Conservation (phyloP, 257 asterid species). For the Thymus quinquecostatus region DNA sequence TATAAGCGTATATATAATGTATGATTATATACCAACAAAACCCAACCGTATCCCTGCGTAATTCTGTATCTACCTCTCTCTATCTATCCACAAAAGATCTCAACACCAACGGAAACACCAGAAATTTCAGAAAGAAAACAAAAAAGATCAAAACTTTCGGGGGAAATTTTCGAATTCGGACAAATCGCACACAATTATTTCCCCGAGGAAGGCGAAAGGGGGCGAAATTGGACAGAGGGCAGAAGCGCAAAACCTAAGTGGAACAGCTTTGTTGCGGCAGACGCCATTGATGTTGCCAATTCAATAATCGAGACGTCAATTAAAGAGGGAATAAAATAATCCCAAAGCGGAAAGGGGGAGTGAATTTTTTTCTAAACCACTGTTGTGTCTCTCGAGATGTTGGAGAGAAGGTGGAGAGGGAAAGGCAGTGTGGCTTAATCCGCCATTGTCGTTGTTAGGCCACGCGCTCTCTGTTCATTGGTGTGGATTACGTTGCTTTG, state of each 20-base stretch:
- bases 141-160: background rate
- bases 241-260: constrained; percentile 10
- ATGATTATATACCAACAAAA: background rate
- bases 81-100: constrained; percentile 11
- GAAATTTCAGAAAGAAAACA: constrained; percentile 18
- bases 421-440: constrained; percentile 2
- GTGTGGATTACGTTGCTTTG: background rate
- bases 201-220: background rate
- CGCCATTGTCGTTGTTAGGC: constrained; percentile 14
- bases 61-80: background rate
- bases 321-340: background rate
- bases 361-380: constrained; percentile 8
- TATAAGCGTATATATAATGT: background rate
- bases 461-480: constrained; percentile 6
- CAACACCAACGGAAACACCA: background rate
- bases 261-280: constrained; percentile 24
- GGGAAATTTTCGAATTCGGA: constrained; percentile 8
- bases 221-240: constrained; percentile 24
- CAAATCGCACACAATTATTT: constrained; percentile 4
- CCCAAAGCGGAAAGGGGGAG: background rate
- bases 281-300: constrained; percentile 20
- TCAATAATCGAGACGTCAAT: background rate
- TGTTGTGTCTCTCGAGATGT: constrained; percentile 7
- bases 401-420: constrained; percentile 15
- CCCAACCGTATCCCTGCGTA: background rate